phyloP scores from a whole-genome alignment of 106 monocot genomes.

The Dioscorea alata region DNA sequence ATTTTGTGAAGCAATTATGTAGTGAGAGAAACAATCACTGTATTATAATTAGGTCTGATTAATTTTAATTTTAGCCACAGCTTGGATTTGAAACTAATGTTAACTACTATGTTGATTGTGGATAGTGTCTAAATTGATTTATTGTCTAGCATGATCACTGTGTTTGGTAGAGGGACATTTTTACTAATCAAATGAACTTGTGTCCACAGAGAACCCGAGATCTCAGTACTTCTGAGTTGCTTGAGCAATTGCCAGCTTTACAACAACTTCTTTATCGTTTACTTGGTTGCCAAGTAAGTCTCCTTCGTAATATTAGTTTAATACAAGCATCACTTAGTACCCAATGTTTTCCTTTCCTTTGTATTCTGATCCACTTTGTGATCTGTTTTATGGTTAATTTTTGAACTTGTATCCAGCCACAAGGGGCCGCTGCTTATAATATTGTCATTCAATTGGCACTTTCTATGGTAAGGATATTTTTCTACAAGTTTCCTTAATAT shows the following conservation, averaged over 20 bases:
- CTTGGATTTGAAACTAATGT: too few relatives aligned
- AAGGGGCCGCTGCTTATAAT: conserved; percentile 73
- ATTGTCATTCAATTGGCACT: conserved; percentile 81
- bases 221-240: conserved; percentile 69
- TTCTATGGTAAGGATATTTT: conserved; percentile 48
- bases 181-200: neutral
- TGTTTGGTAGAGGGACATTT: too few relatives aligned
- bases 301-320: neutral
- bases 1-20: too few relatives aligned
- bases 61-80: too few relatives aligned
- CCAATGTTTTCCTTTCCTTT: too few relatives aligned
- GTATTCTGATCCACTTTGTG: neutral
- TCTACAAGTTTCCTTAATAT: neutral
- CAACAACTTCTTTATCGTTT: conserved; percentile 85
- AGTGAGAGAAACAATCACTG: too few relatives aligned
- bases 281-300: conserved; percentile 77
- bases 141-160: too few relatives aligned
- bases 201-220: conserved; percentile 59
- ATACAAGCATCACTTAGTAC: neutral
- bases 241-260: conserved; percentile 83
- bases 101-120: too few relatives aligned
- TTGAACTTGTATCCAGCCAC: conserved; percentile 64
- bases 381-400: neutral
- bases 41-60: too few relatives aligned
- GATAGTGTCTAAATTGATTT: too few relatives aligned